Conservation (phyloP, 257 asterid genomes). For the Striga asiatica region DNA sequence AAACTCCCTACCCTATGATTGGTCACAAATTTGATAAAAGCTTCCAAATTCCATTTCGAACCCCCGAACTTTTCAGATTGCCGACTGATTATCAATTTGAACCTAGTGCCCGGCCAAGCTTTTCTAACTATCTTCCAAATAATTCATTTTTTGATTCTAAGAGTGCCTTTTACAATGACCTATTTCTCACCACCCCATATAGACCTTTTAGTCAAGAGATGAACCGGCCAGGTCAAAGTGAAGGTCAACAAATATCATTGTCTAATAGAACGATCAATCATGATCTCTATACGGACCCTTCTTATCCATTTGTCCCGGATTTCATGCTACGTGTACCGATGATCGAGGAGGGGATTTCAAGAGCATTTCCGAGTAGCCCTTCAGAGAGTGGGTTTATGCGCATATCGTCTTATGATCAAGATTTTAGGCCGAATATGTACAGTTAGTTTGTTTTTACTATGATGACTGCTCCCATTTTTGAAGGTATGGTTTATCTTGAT, state of each 20-base stretch:
- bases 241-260: conserved; percentile 19
- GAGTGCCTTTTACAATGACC: conserved; percentile 16
- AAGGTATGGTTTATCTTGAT: not conserved
- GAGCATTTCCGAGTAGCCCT: conserved; percentile 18
- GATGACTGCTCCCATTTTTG: conserved; percentile 2
- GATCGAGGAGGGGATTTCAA: conserved; percentile 26
- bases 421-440: conserved; percentile 27
- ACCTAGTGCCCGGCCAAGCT: conserved; percentile 14
- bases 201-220: conserved; percentile 9
- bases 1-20: no score
- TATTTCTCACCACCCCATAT: conserved; percentile 12
- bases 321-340: conserved; percentile 22
- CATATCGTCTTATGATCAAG: conserved; percentile 33
- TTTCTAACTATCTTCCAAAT: conserved; percentile 21
- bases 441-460: conserved; percentile 24
- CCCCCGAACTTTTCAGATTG: conserved; percentile 61
- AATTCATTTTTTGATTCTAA: conserved; percentile 22
- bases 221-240: conserved; percentile 21
- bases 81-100: conserved; percentile 48
- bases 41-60: conserved; percentile 32
- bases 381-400: conserved; percentile 29
- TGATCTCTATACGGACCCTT: conserved; percentile 22
- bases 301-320: conserved; percentile 29
- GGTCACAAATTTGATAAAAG: conserved; percentile 8
- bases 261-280: conserved; percentile 15